A percentile compares a stretch with the other conserved stretches of the same genome.
Conservation (phyloP, 2,329 filamentous ascomycete genomes). For the Setomelanomma holmii region DNA sequence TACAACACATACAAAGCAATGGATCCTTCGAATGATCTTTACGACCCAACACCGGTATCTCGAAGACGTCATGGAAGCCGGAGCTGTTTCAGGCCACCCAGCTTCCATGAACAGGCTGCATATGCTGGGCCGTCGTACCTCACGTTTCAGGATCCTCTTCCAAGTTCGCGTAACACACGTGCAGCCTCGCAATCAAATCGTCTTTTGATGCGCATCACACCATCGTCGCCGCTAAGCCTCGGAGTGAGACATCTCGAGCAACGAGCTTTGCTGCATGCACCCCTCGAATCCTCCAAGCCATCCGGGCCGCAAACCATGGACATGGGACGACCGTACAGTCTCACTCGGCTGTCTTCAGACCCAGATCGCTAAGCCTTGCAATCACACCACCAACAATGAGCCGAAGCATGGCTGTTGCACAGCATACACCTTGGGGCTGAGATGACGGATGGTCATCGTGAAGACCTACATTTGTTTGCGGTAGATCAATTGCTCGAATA, state of each 20-base stretch:
- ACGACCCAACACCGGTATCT: no score
- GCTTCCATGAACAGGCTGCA: background rate
- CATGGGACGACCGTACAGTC: no score
- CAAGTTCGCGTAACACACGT: background rate
- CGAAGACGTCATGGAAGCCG: background rate
- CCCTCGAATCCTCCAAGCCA: background rate
- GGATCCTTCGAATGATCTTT: background rate
- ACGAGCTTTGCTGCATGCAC: background rate
- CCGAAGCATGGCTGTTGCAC: background rate
- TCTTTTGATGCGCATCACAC: background rate
- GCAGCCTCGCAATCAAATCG: background rate
- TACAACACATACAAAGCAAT: background rate
- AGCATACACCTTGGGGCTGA: no score
- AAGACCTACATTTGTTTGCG: no score
- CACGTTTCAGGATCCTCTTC: background rate
- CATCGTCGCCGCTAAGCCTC: background rate
- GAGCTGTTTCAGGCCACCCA: background rate
- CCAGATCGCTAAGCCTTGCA: background rate
- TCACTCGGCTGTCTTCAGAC: no score
- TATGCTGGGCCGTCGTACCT: background rate
- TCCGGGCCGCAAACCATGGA: no score
- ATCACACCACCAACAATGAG: background rate
- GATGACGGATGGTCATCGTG: no score
- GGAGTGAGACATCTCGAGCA: background rate
- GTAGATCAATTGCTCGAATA: no score